Base-by-base conservation (phyloP, 208 protist genomes). In the Trypanosoma lewisi region DNA sequence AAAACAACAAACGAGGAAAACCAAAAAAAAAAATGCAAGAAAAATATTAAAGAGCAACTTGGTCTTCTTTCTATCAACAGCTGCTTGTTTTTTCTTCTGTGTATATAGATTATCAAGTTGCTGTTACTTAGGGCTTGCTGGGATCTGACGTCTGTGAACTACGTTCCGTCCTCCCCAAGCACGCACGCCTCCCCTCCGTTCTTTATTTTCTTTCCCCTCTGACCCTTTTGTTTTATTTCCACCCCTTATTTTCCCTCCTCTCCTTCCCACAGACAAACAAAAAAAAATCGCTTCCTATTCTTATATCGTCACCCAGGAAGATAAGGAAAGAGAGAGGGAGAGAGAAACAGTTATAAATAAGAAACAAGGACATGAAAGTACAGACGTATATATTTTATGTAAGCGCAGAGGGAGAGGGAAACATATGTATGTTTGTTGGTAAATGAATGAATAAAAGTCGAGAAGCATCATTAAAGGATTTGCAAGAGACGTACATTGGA, bases 311-410 rank as follows among this genome's bases (percentile, higher is more conserved):
- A 44, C 62, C 48, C 39, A 62, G 28, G 54, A 49, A 45, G 39
- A 65, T 1, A 25, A 54, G 36, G 17, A 34, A 30, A 54, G 45
- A 30, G 30, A 21, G 27, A 47, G 50, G 4, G 66, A 65, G 66
- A 67, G 17, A 66, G 31, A 59, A 3, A 65, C 37, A 59, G 7
- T 36, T 33, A 36, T n/a, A 54, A 41, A 28, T 56, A 41, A 68
- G 44, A 8, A 27, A 28, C 16, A 54, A 21, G 44, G 31, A 25
- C 25, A 16, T 3, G 33, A 63, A 34, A 41, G 30, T 16, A 56
- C 4, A 34, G 33, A 21, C 60, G 25, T 53, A 64, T 41, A 53
- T 30, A 69, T 37, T 2, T 8, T 17, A 2, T 17, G 7, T 12
- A 11, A 11, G n/a, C 39, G 7, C 39, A 44, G 8, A 12, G n/a